These are phyloP conservation scores for Pachysandra terminalis DNA, from an alignment of 164 flowering plant genomes.

Conservation along the genomic window DNA sequence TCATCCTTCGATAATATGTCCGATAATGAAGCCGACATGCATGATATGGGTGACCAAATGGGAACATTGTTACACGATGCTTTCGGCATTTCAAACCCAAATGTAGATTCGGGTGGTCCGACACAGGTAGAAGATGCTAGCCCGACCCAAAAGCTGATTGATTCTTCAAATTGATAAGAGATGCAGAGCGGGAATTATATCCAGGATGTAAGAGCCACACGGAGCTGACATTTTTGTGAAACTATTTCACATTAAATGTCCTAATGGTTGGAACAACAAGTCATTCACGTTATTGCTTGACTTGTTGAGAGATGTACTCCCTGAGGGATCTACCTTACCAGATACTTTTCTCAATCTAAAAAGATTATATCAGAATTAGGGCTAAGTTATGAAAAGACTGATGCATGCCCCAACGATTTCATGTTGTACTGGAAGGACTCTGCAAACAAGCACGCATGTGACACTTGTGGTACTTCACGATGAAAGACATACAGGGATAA, in stretches of 20 bases:
- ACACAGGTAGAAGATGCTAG: no score
- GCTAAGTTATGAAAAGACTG: conserved; percentile 12
- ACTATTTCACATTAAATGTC: conserved; percentile 10
- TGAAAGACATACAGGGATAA: background rate
- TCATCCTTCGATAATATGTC: no score
- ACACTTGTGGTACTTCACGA: conserved; percentile 9
- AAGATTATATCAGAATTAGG: conserved; percentile 16
- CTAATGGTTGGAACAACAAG: background rate
- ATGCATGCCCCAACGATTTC: conserved; percentile 21
- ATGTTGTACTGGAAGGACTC: conserved; percentile 16
- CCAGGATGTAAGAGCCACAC: conserved; percentile 4
- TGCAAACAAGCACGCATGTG: background rate
- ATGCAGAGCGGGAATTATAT: conserved; percentile 1
- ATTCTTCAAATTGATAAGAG: conserved; percentile 1
- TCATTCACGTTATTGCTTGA: background rate
- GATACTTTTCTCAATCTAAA: conserved; percentile 4
- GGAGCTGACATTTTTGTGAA: conserved; percentile 7
- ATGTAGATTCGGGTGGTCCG: no score
- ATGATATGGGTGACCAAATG: no score
- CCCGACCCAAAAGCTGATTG: no score
- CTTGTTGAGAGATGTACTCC: conserved; percentile 7
- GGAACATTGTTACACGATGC: no score
- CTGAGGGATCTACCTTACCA: conserved; percentile 6
- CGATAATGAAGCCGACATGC: no score
- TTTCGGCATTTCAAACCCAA: no score